These are phyloP conservation scores for Trichoderma reesei DNA, from an alignment of 495 filamentous ascomycete genomes.

Conservation along the genomic window DNA sequence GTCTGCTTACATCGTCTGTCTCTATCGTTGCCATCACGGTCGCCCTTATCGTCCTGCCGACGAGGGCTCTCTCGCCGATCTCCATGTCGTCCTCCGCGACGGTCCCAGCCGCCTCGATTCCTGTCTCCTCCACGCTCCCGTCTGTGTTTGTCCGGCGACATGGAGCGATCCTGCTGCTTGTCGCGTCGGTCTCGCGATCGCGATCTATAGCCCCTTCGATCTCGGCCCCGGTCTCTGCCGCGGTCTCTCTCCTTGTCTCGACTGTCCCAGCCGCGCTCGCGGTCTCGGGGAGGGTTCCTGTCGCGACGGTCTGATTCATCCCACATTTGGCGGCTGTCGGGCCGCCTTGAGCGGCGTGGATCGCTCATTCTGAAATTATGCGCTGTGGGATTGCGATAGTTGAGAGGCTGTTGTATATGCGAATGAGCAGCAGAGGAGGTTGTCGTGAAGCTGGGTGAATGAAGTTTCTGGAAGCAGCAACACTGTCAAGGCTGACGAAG, in stretches of 20 bases:
- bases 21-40: slow-evolving; percentile 2
- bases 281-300: slow-evolving; percentile 20
- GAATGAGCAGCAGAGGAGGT: not conserved
- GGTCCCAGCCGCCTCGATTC: slow-evolving; percentile 18
- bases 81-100: slow-evolving; percentile 14
- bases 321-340: slow-evolving; percentile 36
- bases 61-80: slow-evolving; percentile 15
- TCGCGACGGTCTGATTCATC: slow-evolving; percentile 22
- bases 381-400: not conserved
- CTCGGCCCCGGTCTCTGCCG: slow-evolving; percentile 22
- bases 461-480: not conserved
- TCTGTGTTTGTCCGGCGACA: slow-evolving; percentile 26
- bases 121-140: slow-evolving; percentile 15
- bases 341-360: slow-evolving; percentile 24
- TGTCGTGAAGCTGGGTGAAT: not conserved
- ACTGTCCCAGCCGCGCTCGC: slow-evolving; percentile 21
- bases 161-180: slow-evolving; percentile 13
- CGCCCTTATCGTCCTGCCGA: slow-evolving; percentile 16
- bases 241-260: slow-evolving; percentile 21
- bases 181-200: slow-evolving; percentile 32
- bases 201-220: slow-evolving; percentile 29
- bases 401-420: not conserved
- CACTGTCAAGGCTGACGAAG: not conserved
- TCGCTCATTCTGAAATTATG: slow-evolving; percentile 1
- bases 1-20: slow-evolving; percentile 6